Evolutionary conservation across 352 stramenopile genomes (phyloP), one percentile per base, ranked within the genome.

Genomic region (Blastocystis sp.): DNA sequence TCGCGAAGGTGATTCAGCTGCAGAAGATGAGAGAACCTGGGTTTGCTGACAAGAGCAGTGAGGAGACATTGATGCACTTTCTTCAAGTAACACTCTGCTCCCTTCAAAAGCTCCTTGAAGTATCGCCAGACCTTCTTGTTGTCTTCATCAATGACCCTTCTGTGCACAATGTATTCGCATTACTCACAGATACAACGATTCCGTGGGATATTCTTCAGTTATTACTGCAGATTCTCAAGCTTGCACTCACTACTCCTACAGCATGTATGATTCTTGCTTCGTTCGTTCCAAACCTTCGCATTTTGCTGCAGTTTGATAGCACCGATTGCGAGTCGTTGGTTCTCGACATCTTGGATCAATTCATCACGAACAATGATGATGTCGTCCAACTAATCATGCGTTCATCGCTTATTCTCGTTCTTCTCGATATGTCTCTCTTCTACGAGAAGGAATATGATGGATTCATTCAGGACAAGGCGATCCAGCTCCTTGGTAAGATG

Each of bases 391-490:
- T 34, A 6, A 81, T 81, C 24, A 50, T 81, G 47, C 30, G n/a
- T 9, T 64, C 41, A 4, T 24, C 45, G 6, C 53, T 41, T 9
- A 81, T 81, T 43, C 70, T 81, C 7, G 24, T 64, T 2, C 20
- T 81, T 4, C 24, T 81, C 20, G 70, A 81, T 41, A 81, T 81
- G 70, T 26, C 24, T 9, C 45, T 81, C 1, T 81, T 41, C 43
- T 81, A 62, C 43, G 39, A 81, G 70, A 81, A 81, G 13, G 50
- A 41, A 8, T 81, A 81, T 41, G 70, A 81, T 41, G 41, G 41
- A 6, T 30, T 65, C 50, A 53, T 81, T 1, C 70, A 81, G 43
- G 70, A 81, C 43, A 63, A 18, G 18, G 39, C 70, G 0, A n/a
- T 81, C 0, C 26, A 62, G 9, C 41, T 81, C 18, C n/a, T 81